Percentiles rank a stretch among this genome's conserved stretches.
These are phyloP conservation scores for Ajuga chamaepitys DNA, from an alignment of 257 asterid species.

Conservation along the genomic window DNA sequence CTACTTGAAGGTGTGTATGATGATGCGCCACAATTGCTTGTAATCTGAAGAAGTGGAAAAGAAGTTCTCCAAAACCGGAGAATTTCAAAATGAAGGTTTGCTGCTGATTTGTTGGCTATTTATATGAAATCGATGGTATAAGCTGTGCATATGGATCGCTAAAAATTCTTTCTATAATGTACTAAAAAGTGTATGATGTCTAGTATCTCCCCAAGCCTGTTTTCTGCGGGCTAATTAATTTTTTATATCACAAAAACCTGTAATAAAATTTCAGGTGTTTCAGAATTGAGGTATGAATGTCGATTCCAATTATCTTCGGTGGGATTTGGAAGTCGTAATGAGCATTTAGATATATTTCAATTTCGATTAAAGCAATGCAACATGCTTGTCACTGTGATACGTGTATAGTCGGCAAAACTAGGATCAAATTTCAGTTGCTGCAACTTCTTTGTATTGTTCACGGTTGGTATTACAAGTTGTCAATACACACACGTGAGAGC, in stretches of 20 bases:
- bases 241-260: not conserved
- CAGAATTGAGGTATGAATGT: not conserved
- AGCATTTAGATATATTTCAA: too few species aligned
- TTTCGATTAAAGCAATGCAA: too few species aligned
- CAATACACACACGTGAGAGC: too few species aligned
- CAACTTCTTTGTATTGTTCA: too few species aligned
- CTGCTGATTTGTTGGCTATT: conserved; percentile 8
- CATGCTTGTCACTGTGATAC: too few species aligned
- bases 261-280: not conserved
- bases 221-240: not conserved
- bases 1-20: conserved; percentile 9
- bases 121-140: not conserved
- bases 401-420: too few species aligned
- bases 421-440: too few species aligned
- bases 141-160: conserved; percentile 13
- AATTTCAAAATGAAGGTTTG: not conserved
- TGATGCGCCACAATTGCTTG: not conserved
- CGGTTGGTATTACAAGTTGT: too few species aligned
- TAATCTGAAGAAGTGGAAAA: not conserved
- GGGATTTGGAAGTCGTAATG: too few species aligned
- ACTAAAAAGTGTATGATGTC: not conserved
- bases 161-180: not conserved
- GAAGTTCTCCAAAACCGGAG: not conserved
- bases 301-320: too few species aligned
- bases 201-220: not conserved